A percentile compares a stretch with the other conserved stretches of the same genome.
Evolutionary conservation across 1,284 basidiomycete genomes (phyloP).

Genomic region (Cutaneotrichosporon cutaneum): DNA sequence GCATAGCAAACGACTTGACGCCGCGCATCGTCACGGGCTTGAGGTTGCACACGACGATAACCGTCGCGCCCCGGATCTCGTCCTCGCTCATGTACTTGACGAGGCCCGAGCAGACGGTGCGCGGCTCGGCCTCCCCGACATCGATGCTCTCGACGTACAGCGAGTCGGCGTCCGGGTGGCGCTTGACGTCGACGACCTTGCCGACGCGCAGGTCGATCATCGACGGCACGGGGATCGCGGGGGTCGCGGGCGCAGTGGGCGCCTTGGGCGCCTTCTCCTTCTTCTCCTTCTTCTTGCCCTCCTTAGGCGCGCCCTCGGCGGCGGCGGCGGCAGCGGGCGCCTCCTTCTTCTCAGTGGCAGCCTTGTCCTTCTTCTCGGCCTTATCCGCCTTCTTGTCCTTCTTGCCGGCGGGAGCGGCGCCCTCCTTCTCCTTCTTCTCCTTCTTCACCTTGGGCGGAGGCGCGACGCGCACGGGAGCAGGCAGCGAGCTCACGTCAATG

Average conservation of each 20-base stretch:
- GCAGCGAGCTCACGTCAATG: constrained; percentile 74
- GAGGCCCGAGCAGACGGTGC: constrained; percentile 90
- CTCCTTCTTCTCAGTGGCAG: constrained; percentile 31
- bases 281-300: constrained; percentile 58
- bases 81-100: constrained; percentile 94
- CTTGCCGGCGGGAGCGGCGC: constrained; percentile 28
- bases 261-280: constrained; percentile 50
- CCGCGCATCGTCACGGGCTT: constrained; percentile 96
- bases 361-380: constrained; percentile 39
- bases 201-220: constrained; percentile 94
- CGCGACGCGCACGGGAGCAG: constrained; percentile 67
- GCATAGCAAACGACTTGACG: constrained; percentile 94
- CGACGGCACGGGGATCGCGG: constrained; percentile 75
- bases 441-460: constrained; percentile 71
- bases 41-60: constrained; percentile 85
- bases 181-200: constrained; percentile 84
- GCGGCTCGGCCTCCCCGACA: constrained; percentile 83
- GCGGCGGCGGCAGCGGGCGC: constrained; percentile 12
- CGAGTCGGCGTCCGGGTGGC: constrained; percentile 91
- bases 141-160: constrained; percentile 92
- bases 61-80: constrained; percentile 78
- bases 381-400: constrained; percentile 29
- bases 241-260: constrained; percentile 57
- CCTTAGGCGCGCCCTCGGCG: constrained; percentile 40
- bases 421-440: constrained; percentile 57